Conservation (phyloP, 768 basidiomycete species). For the Pleurotus tuoliensis region DNA sequence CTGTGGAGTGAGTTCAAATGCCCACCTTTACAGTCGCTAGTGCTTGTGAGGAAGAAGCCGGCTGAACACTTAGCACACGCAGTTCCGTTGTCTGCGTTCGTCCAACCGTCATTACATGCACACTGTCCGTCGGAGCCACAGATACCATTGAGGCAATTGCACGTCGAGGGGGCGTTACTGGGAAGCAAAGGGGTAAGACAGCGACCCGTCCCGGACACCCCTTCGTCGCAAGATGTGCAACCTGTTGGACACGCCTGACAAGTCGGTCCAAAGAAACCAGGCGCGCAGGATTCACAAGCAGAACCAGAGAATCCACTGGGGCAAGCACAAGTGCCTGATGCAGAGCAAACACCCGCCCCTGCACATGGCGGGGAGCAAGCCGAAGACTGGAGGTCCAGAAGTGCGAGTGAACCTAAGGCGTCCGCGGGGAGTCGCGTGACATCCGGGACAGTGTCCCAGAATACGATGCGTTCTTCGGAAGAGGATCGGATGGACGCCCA, state of each 20-base stretch:
- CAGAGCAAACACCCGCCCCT: constrained; percentile 65
- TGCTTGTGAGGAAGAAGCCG: constrained; percentile 71
- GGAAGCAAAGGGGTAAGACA: constrained; percentile 55
- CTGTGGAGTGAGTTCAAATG: constrained; percentile 8
- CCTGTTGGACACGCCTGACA: constrained; percentile 69
- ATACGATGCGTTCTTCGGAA: constrained; percentile 54
- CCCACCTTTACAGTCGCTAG: constrained; percentile 71
- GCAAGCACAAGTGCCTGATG: constrained; percentile 70
- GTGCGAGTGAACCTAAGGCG: constrained; percentile 43
- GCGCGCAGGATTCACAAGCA: constrained; percentile 74
- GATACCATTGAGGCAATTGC: constrained; percentile 80
- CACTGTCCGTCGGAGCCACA: constrained; percentile 71
- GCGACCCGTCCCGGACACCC: constrained; percentile 70
- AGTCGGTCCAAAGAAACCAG: constrained; percentile 70
- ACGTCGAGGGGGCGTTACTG: constrained; percentile 54
- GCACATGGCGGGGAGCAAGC: constrained; percentile 77
- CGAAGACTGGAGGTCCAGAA: constrained; percentile 70
- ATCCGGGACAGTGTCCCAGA: constrained; percentile 83
- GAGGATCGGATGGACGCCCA: constrained; percentile 64
- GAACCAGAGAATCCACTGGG: constrained; percentile 70
- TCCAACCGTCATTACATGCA: constrained; percentile 76
- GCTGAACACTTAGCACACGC: constrained; percentile 69
- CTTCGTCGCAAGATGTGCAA: constrained; percentile 73
- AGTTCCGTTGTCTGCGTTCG: constrained; percentile 64
- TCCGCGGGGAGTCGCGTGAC: constrained; percentile 59